Base-by-base conservation (phyloP, 129 eudicot genomes). In the Escallonia herrerae region DNA sequence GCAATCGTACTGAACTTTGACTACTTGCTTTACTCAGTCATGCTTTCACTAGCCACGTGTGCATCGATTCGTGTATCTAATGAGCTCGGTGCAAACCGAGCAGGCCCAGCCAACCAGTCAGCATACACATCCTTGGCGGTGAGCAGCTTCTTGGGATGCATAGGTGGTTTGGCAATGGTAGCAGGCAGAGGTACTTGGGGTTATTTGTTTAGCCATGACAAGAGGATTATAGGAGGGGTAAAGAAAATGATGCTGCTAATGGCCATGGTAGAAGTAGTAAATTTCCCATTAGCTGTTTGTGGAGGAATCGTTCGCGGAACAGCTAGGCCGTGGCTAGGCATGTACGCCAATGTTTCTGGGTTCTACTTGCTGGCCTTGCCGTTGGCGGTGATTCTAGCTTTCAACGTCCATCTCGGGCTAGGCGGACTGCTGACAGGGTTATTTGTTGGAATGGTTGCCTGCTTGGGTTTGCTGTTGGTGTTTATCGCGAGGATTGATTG, bases 241-340 rank as follows among this genome's bases (percentile, higher is more conserved):
- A 76, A 80, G 72, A 88, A 71, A 33, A 85, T 82, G 59, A 73
- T 93, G 87, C 13, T 77, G 72, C 52, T 90, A 69, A 88, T 93
- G 95, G 89, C 95, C 44, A 44, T 79, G 58, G 12, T 83, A 39
- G 96, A 93, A 74, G 69, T 86, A 57, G 81, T 86, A 8, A 93
- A 93, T 55, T 87, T 93, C 48, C 98, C 98, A 2, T 46, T 93
- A 45, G 76, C 81, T 11, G 95, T 89, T 69, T 89, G 84, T 60
- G 97, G 99, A n/a, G 99, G 97, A 46, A 82, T 94, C 0, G 90
- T 83, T 45, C 75, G 95, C 53, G 99, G 96, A 55, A 94, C 95
- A n/a, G 99, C 97, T 4, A 74, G 87, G 79, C 99, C 99, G 6
- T 80, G 89, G 93, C 56, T 94, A 43, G 95, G 80, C 6, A 89